These are phyloP conservation scores for Schizophyllum commune DNA, from an alignment of 1,284 basidiomycete species.

Conservation along the genomic window DNA sequence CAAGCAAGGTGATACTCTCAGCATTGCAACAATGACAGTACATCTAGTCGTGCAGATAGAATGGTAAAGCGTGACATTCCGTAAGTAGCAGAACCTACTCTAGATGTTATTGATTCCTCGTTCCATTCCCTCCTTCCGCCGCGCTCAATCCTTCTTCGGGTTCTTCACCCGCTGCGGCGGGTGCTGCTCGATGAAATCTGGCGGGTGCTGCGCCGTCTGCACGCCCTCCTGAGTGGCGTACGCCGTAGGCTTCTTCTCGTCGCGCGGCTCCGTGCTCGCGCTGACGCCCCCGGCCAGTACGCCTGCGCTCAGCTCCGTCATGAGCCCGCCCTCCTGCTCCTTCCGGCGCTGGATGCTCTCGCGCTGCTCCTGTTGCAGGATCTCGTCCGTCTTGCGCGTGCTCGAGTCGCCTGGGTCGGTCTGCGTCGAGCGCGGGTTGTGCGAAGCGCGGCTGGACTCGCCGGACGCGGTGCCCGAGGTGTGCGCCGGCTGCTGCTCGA, in stretches of 20 bases:
- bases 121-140: too few species aligned
- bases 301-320: slow-evolving; percentile 26
- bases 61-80: too few species aligned
- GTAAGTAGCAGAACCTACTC: too few species aligned
- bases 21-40: too few species aligned
- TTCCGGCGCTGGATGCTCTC: slow-evolving; percentile 20
- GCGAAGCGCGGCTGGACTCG: too few species aligned
- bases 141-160: background rate
- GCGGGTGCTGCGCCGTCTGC: slow-evolving; percentile 12
- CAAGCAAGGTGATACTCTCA: too few species aligned
- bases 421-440: background rate
- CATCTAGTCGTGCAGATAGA: too few species aligned
- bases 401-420: background rate
- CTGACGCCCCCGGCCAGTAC: slow-evolving; percentile 26
- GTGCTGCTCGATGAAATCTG: slow-evolving; percentile 14
- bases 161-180: slow-evolving; percentile 9
- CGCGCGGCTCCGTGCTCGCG: slow-evolving; percentile 21
- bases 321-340: slow-evolving; percentile 25
- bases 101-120: too few species aligned
- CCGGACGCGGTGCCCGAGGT: background rate
- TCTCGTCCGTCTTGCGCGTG: slow-evolving; percentile 18
- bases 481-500: background rate
- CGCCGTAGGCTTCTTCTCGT: slow-evolving; percentile 24
- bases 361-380: slow-evolving; percentile 27
- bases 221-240: slow-evolving; percentile 6